Evolutionary conservation across 2,329 filamentous ascomycete genomes (phyloP).

Genomic region (Dryadomyces sulphureus): DNA sequence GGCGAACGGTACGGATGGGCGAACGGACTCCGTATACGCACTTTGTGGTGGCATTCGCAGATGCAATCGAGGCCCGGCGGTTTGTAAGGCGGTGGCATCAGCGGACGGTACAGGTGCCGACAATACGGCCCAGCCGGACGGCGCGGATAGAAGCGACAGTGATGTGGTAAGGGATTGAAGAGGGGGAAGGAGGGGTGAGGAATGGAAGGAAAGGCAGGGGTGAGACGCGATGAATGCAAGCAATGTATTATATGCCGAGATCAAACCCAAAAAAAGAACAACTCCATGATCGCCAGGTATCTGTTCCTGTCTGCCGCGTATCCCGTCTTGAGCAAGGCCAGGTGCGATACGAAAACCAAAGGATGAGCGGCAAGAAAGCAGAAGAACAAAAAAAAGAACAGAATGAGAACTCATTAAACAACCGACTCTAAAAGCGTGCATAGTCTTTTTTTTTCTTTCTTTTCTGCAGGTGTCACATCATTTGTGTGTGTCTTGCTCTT

Average conservation of each 20-base stretch:
- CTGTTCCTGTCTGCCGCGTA: slow-evolving; percentile 3
- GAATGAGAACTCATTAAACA: background rate
- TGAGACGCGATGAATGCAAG: background rate
- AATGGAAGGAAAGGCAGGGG: background rate
- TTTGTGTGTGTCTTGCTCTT: background rate
- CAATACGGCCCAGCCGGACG: slow-evolving; percentile 1
- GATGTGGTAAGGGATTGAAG: slow-evolving; percentile 13
- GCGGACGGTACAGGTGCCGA: slow-evolving; percentile 18
- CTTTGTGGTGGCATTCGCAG: slow-evolving; percentile 41
- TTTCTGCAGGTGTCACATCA: background rate
- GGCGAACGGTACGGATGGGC: slow-evolving; percentile 15
- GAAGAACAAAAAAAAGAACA: background rate
- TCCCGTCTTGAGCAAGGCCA: background rate
- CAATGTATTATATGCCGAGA: slow-evolving; percentile 4
- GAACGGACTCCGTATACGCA: slow-evolving; percentile 21
- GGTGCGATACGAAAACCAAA: too few relatives aligned
- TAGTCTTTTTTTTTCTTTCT: too few relatives aligned
- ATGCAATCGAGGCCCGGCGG: slow-evolving; percentile 35
- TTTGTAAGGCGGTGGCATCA: slow-evolving; percentile 31
- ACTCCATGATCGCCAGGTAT: slow-evolving; percentile 8
- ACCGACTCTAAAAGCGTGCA: background rate
- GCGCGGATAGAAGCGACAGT: slow-evolving; percentile 16
- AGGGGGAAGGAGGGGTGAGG: background rate
- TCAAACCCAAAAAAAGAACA: slow-evolving; percentile 2
- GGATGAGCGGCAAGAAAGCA: too few relatives aligned